phyloP scores from a whole-genome alignment of 495 filamentous ascomycete species.

The Zalerion maritima region DNA sequence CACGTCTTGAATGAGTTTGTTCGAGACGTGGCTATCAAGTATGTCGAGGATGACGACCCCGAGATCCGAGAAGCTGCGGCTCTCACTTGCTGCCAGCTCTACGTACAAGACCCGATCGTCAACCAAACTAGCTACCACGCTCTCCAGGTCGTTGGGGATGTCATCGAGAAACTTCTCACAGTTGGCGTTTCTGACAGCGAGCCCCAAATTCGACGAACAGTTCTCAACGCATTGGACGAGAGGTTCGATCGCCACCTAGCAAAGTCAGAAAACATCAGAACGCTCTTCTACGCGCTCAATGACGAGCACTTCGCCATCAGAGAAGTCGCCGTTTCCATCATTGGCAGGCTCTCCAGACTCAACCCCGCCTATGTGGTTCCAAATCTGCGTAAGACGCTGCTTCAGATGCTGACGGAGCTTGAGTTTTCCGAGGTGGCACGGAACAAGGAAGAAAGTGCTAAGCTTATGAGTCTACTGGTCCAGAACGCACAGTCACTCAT shows the following conservation, averaged over 20 bases:
- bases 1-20: slow-evolving; percentile 96
- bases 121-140: slow-evolving; percentile 95
- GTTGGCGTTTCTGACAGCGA: slow-evolving; percentile 88
- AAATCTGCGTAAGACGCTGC: slow-evolving; percentile 78
- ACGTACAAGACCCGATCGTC: slow-evolving; percentile 90
- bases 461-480: slow-evolving; percentile 81
- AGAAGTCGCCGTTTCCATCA: slow-evolving; percentile 89
- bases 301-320: slow-evolving; percentile 84
- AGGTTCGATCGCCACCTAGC: slow-evolving; percentile 91
- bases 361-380: slow-evolving; percentile 98
- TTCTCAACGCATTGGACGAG: slow-evolving; percentile 74
- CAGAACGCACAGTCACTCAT: slow-evolving; percentile 81
- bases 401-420: slow-evolving; percentile 89
- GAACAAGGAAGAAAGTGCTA: slow-evolving; percentile 91
- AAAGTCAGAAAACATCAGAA: slow-evolving; percentile 90
- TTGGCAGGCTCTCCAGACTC: slow-evolving; percentile 75
- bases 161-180: slow-evolving; percentile 89
- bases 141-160: slow-evolving; percentile 89
- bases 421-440: slow-evolving; percentile 87
- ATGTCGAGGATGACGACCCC: slow-evolving; percentile 87
- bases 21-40: slow-evolving; percentile 93
- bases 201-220: slow-evolving; percentile 72
- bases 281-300: slow-evolving; percentile 89
- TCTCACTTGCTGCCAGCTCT: slow-evolving; percentile 93
- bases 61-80: slow-evolving; percentile 90